Base-by-base conservation (phyloP, 352 stramenopile genomes). In the Aphanomyces invadans region DNA sequence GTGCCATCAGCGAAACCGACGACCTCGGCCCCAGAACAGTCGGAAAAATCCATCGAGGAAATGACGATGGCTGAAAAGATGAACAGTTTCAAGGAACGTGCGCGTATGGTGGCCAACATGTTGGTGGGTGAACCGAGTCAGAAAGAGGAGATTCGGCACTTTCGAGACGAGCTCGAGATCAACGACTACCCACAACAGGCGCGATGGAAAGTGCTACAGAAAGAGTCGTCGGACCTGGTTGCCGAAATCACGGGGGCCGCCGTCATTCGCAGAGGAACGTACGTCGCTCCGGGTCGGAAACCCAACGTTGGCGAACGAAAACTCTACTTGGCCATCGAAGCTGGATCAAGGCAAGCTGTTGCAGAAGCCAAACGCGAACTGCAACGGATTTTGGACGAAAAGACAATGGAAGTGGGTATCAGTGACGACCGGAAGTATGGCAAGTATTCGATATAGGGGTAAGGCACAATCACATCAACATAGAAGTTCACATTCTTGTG, bases 131-230 rank as follows among this genome's bases (percentile, higher is more conserved):
- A 29, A 7, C 12, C 49, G 29, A 38, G 12, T 26, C 46, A 21
- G 12, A 32, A 19, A 36, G 19, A 29, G 23, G 36, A 32, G 46
- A 62, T 19, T 3, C 36, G 36, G 36, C 84, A 95, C 62, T 96
- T 94, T 61, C 74, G 79, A 10, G 86, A 96, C 68, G 90, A 97
- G 66, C 74, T 98, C 19, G 90, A 96, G 68, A 97, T 98, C 73
- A 98, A 98, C 71, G 92, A 98, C 63, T 98, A 97, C 71, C 90
- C 92, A 2, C 82, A 95, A 71, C 86, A 96, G 68, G 92, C 89
- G 56, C 80, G 90, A 12, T 95, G 81, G 76, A 90, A 81, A 53
- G 86, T 95, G 51, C 91, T 83, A 26, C 86, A 95, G 54, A 95
- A 92, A 62, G 87, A 97, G 28, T 81, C 86, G 33, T 86, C 88